Conservation (phyloP, 1,284 basidiomycete species). For the Pholiota adiposa region DNA sequence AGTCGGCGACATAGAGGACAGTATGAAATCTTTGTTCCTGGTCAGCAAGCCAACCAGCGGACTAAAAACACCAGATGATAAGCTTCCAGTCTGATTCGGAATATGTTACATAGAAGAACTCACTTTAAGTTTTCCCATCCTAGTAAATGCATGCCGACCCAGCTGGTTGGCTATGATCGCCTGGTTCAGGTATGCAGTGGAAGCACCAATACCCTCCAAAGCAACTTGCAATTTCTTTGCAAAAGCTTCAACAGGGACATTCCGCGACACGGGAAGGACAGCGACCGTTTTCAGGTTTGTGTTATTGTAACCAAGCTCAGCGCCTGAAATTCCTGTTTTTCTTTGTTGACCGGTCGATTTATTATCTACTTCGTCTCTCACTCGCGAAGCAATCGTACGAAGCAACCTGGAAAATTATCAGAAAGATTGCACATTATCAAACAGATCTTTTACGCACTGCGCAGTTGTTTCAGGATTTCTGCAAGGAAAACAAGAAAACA, state of each 20-base stretch:
- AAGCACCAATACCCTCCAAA: conserved; percentile 86
- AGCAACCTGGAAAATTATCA: conserved; percentile 58
- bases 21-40: conserved; percentile 92
- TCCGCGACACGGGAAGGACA: conserved; percentile 80
- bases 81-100: background rate
- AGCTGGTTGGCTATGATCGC: conserved; percentile 89
- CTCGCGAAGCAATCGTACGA: conserved; percentile 91
- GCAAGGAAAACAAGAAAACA: background rate
- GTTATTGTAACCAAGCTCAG: conserved; percentile 77
- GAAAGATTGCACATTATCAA: background rate
- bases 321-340: conserved; percentile 49
- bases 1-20: conserved; percentile 94
- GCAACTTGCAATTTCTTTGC: conserved; percentile 87
- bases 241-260: conserved; percentile 87
- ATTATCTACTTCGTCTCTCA: conserved; percentile 81
- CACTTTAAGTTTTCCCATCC: conserved; percentile 93
- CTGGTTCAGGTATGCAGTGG: conserved; percentile 90
- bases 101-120: background rate
- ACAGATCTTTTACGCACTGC: conserved; percentile 60
- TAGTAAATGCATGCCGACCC: conserved; percentile 90
- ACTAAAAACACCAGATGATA: conserved; percentile 26
- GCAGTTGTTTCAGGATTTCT: conserved; percentile 96
- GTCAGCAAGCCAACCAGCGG: conserved; percentile 87
- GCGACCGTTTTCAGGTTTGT: conserved; percentile 94
- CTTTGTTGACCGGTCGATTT: conserved; percentile 41